Evolutionary conservation across 495 filamentous ascomycete genomes (phyloP).

Genomic region (Evansstolkia leycettana): DNA sequence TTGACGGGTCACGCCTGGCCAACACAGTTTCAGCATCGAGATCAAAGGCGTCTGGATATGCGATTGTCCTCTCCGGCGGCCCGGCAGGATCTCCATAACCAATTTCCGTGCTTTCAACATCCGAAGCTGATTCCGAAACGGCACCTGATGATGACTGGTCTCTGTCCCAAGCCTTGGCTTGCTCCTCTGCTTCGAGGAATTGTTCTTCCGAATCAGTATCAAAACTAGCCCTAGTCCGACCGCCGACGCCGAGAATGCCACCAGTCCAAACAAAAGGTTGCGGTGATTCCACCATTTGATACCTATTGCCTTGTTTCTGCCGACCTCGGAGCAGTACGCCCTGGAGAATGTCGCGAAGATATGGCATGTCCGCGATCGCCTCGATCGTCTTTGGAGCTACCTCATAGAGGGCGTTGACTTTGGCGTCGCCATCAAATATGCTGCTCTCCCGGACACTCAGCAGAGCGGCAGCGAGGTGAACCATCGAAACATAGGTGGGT

Average conservation of each 20-base stretch:
- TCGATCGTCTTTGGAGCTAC: slow-evolving; percentile 39
- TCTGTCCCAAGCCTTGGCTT: background rate
- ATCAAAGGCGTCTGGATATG: slow-evolving; percentile 13
- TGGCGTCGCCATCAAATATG: slow-evolving; percentile 14
- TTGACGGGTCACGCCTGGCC: slow-evolving; percentile 1
- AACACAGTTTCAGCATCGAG: slow-evolving; percentile 13
- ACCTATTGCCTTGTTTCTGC: slow-evolving; percentile 4
- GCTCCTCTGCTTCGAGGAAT: slow-evolving; percentile 1
- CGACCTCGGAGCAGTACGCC: slow-evolving; percentile 22
- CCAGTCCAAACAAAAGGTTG: slow-evolving; percentile 21
- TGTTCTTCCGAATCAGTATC: background rate
- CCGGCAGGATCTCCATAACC: too few relatives aligned
- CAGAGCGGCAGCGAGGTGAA: slow-evolving; percentile 38
- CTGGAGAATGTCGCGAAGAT: slow-evolving; percentile 28
- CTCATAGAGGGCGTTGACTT: slow-evolving; percentile 19
- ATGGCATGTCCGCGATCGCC: slow-evolving; percentile 42
- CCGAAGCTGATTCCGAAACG: too few relatives aligned
- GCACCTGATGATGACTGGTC: too few relatives aligned
- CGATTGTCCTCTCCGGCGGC: slow-evolving; percentile 6
- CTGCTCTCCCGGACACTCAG: slow-evolving; percentile 27
- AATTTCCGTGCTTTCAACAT: too few relatives aligned
- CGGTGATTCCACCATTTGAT: background rate
- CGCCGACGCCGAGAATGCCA: slow-evolving; percentile 16
- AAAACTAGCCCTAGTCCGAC: slow-evolving; percentile 3
- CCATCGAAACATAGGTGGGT: slow-evolving; percentile 42